Evolutionary conservation across 805 yeast genomes (phyloP), one percentile per base, ranked within the genome.

Genomic region (Wickerhamiella allomyrinae): DNA sequence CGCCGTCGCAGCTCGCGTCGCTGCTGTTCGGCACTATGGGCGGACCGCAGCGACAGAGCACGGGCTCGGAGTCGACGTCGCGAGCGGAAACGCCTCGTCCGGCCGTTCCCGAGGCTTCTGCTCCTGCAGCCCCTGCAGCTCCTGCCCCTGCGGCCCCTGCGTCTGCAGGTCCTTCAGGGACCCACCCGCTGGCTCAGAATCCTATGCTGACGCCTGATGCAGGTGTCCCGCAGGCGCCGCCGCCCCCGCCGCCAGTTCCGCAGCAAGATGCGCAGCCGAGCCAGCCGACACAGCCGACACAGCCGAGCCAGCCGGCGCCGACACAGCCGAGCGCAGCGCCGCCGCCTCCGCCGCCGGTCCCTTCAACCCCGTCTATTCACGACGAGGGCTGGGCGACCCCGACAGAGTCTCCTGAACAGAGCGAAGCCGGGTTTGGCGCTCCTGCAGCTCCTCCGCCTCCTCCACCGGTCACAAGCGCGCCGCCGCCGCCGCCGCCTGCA

Each of bases 21-120:
- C 46, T 64, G 45, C 49, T 65, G 44, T 66, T 65, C 44, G 65
- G 69, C 8, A 58, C 66, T 6, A 66, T 66, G 69, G 67, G 57
- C 23, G 41, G 53, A 3, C 53, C 53, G 21, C 45, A 54, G 22
- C 54, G 57, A 3, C 53, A 27, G 17, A 27, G 14, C 31, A 27
- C 31, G 17, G 31, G 31, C 17, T 9, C 31, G 31, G 36, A 44
- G 15, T 42, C 53, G 43, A 14, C 34, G 5, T 4, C 52, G 63
- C 11, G 60, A 63, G 57, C 62, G 2, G 54, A 64, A 5, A 60
- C 69, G 10, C 50, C 59, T 14, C 47, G 57, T 5, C 57, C 62
- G 24, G 59, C 64, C 2, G 36, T 42, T 11, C 36, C 44, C 24
- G 33, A 34, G n/a, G 21, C 31, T 7, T 7, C 17, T n/a, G 15